Evolutionary conservation across 441 rosid species (phyloP), one percentile per base, ranked within the genome.

Genomic region (Cnidoscolus chayamansa): DNA sequence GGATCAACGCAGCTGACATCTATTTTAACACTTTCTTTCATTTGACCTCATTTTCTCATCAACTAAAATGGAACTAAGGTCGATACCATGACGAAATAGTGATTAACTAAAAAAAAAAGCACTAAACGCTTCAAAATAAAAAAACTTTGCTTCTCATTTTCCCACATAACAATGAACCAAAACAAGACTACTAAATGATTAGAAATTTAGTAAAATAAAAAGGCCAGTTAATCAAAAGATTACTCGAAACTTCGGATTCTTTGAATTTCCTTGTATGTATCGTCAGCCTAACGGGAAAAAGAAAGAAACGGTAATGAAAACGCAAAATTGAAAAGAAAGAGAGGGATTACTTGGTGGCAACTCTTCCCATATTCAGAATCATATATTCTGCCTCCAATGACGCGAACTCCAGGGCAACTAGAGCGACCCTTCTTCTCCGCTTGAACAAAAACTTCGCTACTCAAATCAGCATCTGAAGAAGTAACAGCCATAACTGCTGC

Each of bases 331-430:
- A 10, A 68, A 55, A 17, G 50, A 71, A 70, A 31, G 45, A 1
- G 35, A 15, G 13, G 10, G 65, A n/a, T 74, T 65, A 89, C 94
- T 87, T 89, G 98, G 67, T 93, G 97, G 80, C 98, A 90, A 7
- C 81, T 84, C 77, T 83, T 89, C 20, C 93, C 95, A 15, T 84
- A 82, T 6, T 81, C 76, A 17, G 93, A 79, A 78, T 90, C 89
- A 25, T 85, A 87, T 47, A 86, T 82, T 68, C 88, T 79, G 50
- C 86, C 78, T 7, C 82, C 81, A 12, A 84, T 40, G 45, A 92
- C 79, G 0, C 92, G 86, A 74, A 89, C 83, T 12, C 90, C 90
- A 1, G 87, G 86, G 71, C 81, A 61, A 16, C 77, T 81, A 12
- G 80, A 74, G 65, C 82, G 65, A 50, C 71, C 76, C 71, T 77